Percentiles rank a stretch among this genome's conserved stretches.
These are phyloP conservation scores for Plenodomus lindquistii DNA, from an alignment of 2,329 filamentous ascomycete species.

Conservation along the genomic window DNA sequence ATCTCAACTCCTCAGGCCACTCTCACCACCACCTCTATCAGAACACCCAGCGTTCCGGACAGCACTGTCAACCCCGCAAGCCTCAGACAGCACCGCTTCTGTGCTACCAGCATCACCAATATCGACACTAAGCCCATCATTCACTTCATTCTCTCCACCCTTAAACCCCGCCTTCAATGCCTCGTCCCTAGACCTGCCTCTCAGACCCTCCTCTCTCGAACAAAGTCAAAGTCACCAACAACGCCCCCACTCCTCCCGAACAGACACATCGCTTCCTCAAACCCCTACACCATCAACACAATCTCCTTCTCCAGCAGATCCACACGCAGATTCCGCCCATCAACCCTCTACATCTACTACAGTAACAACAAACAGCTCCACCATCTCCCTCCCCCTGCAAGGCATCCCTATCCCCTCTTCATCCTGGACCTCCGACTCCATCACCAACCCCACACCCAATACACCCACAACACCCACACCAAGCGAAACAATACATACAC, in stretches of 20 bases:
- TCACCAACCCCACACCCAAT: no score
- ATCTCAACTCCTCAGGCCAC: neutral
- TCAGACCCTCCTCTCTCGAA: neutral
- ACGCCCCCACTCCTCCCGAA: neutral
- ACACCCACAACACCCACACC: neutral
- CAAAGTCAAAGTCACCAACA: neutral
- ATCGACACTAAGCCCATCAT: neutral
- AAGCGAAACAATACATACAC: no score
- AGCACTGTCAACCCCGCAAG: conserved; percentile 13
- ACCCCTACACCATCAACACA: neutral
- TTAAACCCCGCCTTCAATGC: neutral
- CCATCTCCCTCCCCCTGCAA: conserved; percentile 28
- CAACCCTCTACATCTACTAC: conserved; percentile 3
- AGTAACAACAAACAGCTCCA: conserved; percentile 12
- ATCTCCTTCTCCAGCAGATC: conserved; percentile 3
- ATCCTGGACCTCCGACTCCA: neutral
- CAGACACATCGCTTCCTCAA: neutral
- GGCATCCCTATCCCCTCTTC: neutral
- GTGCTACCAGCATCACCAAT: neutral
- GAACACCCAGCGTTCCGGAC: conserved; percentile 9
- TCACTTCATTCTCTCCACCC: neutral
- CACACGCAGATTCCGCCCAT: no score
- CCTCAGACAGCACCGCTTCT: conserved; percentile 7
- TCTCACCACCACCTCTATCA: conserved; percentile 3
- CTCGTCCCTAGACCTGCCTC: neutral